Evolutionary conservation across 2,329 filamentous ascomycete genomes (phyloP), one percentile per base, ranked within the genome.

Genomic region (Lasiodiplodia hormozganensis): DNA sequence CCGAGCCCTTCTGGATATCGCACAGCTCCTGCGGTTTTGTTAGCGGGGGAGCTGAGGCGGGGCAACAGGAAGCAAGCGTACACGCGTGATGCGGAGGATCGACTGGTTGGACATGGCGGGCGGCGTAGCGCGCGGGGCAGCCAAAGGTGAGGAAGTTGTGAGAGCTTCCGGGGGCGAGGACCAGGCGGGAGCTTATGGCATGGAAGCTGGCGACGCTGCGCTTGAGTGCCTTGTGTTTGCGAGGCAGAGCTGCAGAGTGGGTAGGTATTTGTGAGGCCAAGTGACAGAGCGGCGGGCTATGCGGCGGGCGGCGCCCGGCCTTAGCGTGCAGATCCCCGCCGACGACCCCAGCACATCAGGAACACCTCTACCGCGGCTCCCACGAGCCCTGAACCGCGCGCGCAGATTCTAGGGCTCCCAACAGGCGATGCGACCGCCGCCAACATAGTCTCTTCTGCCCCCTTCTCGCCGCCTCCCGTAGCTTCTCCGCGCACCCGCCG

Each of bases 1-100:
- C 94, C 23, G 89, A 87, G 71, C 88, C 91, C 78, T 91, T 91
- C 79, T 97, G 93, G 69, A 97, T 89, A 73, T 96, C 92, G 75
- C 89, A 88, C 72, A 97, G 87, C 83, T 97, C 95, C 91, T 96
- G 75, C 40, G 28, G 47, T 16, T 62, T 16, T 28, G 67, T 76
- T 56, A 75, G 69, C 62, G 68, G 21, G 52, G 40, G 25, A 54
- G 8, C 47, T 52, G 53, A n/a, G 65, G 51, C 62, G 49, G 65
- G 38, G 58, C 54, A 40, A 49, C 49, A 23, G 51, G 38, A 34
- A 52, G 52, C 54, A 49, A 69, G 80, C 84, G 73, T 84, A 93
- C 91, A 84, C 93, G 92, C 71, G 92, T 92, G 80, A 97, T 95
- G 72, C 93, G 91, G 73, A 97, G 90, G 75, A 96, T 92, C 69